Evolutionary conservation across 2,329 filamentous ascomycete genomes (phyloP).

Genomic region (Rhynchosporium graminicola): DNA sequence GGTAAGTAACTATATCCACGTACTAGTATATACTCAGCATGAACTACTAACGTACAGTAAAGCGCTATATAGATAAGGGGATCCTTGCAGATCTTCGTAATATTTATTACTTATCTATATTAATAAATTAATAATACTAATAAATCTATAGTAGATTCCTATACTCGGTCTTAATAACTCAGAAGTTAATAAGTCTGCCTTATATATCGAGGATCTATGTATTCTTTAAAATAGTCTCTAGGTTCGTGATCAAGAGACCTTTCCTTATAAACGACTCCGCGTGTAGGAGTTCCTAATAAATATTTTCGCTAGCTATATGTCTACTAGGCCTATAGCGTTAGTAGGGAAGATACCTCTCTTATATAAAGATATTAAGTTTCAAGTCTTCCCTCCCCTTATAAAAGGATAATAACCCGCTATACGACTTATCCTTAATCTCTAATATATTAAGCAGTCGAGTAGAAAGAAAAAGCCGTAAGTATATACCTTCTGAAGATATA

Average conservation of each 20-base stretch:
- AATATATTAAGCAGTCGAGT: conserved; percentile 35
- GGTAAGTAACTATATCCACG: conserved; percentile 28
- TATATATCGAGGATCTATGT: conserved; percentile 2
- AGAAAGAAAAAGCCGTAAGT: conserved; percentile 32
- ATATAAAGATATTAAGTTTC: conserved; percentile 37
- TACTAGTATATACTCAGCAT: conserved; percentile 27
- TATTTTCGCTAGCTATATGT: conserved; percentile 32
- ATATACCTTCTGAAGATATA: neutral
- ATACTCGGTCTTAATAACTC: conserved; percentile 9
- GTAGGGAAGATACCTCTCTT: conserved; percentile 28
- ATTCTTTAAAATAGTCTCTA: conserved; percentile 11
- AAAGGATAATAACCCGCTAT: conserved; percentile 29
- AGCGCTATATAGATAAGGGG: conserved; percentile 25
- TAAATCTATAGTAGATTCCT: conserved; percentile 26
- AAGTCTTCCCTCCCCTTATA: conserved; percentile 32
- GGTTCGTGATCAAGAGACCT: conserved; percentile 7
- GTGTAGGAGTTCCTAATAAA: conserved; percentile 32
- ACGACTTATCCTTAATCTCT: conserved; percentile 33
- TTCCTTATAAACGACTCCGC: conserved; percentile 32
- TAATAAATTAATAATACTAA: conserved; percentile 17
- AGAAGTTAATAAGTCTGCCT: conserved; percentile 6
- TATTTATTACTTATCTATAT: conserved; percentile 16
- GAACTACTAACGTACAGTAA: conserved; percentile 15
- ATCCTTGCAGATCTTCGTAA: conserved; percentile 32
- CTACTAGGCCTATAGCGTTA: conserved; percentile 34